phyloP scores from a whole-genome alignment of 805 yeast species.

The Candida caryicola region DNA sequence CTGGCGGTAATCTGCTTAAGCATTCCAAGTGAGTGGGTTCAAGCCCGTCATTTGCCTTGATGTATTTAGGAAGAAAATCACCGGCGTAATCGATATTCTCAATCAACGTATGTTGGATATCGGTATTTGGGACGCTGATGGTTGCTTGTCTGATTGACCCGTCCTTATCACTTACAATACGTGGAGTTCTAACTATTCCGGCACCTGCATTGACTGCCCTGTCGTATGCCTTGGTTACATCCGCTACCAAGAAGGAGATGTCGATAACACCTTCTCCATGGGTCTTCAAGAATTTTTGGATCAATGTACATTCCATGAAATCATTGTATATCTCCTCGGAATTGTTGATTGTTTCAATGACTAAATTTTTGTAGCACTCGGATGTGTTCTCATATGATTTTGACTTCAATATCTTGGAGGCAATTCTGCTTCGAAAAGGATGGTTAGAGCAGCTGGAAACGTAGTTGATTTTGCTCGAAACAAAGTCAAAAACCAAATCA shows the following conservation, averaged over 20 bases:
- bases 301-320: conserved; percentile 12
- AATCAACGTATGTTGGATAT: conserved; percentile 67
- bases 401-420: conserved; percentile 13
- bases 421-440: conserved; percentile 10
- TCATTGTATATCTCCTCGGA: conserved; percentile 19
- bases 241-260: conserved; percentile 60
- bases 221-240: conserved; percentile 44
- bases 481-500: conserved; percentile 41
- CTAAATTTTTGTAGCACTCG: conserved; percentile 10
- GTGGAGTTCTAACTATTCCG: conserved; percentile 25
- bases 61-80: conserved; percentile 52
- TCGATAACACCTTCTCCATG: conserved; percentile 87
- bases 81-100: conserved; percentile 44
- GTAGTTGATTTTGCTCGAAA: conserved; percentile 21
- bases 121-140: conserved; percentile 46
- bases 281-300: conserved; percentile 24
- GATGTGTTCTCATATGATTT: conserved; percentile 9
- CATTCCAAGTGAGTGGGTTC: conserved; percentile 5
- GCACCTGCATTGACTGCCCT: conserved; percentile 58
- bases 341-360: conserved; percentile 13
- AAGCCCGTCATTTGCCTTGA: conserved; percentile 8
- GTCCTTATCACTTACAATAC: conserved; percentile 34
- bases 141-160: conserved; percentile 57
- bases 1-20: conserved; percentile 24
- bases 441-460: conserved; percentile 4